Conservation (phyloP, 225 moss, liverwort and hornwort genomes). For the Antitrichia curtipendula region DNA sequence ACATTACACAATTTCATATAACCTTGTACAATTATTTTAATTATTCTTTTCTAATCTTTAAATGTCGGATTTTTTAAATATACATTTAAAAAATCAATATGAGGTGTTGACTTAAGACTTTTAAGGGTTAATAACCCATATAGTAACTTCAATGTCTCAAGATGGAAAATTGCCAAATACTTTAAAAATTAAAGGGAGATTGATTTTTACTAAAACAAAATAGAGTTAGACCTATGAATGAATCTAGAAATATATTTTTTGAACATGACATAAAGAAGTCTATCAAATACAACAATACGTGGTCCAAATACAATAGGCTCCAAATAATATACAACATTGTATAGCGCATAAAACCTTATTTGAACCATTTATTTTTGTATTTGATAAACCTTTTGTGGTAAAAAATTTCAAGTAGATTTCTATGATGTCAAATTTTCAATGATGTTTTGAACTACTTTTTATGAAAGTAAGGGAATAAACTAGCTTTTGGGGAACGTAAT, state of each 20-base stretch:
- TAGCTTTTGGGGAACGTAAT: not conserved
- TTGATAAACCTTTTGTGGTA: too few relatives aligned
- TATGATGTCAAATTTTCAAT: not conserved
- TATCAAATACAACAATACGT: not conserved
- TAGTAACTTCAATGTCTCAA: not conserved
- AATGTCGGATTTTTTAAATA: not conserved
- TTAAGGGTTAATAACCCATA: not conserved
- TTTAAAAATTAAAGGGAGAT: not conserved
- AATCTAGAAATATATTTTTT: not conserved
- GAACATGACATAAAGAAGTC: not conserved
- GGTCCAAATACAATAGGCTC: not conserved
- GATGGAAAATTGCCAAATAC: not conserved
- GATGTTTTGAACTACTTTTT: not conserved
- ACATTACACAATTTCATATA: not conserved
- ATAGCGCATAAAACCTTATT: too few relatives aligned
- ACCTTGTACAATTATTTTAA: not conserved
- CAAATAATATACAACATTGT: not conserved
- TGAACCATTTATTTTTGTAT: too few relatives aligned
- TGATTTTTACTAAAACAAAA: not conserved
- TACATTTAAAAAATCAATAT: not conserved
- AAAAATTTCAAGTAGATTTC: too few relatives aligned
- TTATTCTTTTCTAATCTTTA: not conserved
- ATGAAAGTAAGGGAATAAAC: fast-evolving
- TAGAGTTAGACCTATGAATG: not conserved
- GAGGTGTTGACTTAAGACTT: not conserved